These are phyloP conservation scores for Aethionema arabicum DNA, from an alignment of 345 rosid species.

Conservation along the genomic window DNA sequence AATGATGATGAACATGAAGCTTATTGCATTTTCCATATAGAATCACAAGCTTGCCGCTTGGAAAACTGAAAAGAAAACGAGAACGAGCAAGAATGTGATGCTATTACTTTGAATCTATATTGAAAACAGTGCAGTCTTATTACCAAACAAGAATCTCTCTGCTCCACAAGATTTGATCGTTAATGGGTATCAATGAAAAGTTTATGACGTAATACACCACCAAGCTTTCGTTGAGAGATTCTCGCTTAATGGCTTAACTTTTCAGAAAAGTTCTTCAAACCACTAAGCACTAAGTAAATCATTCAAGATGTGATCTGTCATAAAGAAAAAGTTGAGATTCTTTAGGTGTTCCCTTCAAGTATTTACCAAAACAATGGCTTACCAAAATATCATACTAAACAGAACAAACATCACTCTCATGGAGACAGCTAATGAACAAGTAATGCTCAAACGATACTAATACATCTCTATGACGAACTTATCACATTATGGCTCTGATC, in stretches of 20 bases:
- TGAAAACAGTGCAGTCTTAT: conserved; percentile 3
- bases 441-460: not conserved
- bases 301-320: conserved; percentile 1
- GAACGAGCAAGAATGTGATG: conserved; percentile 5
- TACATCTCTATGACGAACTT: not conserved
- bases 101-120: conserved; percentile 11
- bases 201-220: conserved; percentile 20
- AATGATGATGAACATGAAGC: conserved; percentile 2
- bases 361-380: too few species aligned
- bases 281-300: conserved; percentile 11
- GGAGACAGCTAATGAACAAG: too few species aligned
- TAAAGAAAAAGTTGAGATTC: conserved; percentile 4
- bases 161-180: not conserved
- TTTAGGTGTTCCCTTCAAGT: too few species aligned
- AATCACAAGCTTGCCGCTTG: not conserved
- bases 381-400: too few species aligned
- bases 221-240: conserved; percentile 1
- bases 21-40: not conserved
- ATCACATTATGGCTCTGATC: not conserved
- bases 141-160: not conserved
- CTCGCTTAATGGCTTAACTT: not conserved
- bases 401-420: too few species aligned
- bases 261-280: conserved; percentile 13
- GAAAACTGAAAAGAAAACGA: conserved; percentile 11
- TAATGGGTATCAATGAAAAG: conserved; percentile 25